phyloP scores from a whole-genome alignment of 1,284 basidiomycete genomes.

The Apiotrichum brassicae region DNA sequence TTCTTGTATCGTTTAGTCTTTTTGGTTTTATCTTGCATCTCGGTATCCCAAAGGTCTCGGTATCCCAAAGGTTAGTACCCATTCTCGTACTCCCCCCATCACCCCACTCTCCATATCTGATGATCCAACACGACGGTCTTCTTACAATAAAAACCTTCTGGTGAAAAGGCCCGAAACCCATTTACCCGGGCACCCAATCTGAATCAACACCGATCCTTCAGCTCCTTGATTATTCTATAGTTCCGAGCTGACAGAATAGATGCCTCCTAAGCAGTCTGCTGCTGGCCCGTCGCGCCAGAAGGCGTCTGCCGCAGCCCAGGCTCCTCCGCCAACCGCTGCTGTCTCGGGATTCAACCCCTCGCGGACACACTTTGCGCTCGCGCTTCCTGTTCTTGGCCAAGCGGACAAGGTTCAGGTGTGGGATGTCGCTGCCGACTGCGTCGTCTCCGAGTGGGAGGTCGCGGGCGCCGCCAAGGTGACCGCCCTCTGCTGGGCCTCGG shows the following conservation, averaged over 20 bases:
- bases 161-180: conserved; percentile 43
- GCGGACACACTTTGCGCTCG: conserved; percentile 39
- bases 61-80: not conserved
- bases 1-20: not conserved
- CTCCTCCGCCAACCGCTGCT: conserved; percentile 39
- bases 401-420: conserved; percentile 45
- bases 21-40: not conserved
- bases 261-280: conserved; percentile 36
- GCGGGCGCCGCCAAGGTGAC: conserved; percentile 39
- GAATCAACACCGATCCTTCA: conserved; percentile 15
- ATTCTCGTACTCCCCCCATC: not conserved
- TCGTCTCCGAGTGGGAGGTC: conserved; percentile 45
- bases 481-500: conserved; percentile 31
- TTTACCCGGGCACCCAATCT: conserved; percentile 37
- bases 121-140: conserved; percentile 47
- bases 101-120: conserved; percentile 29
- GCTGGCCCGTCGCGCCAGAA: conserved; percentile 42
- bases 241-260: conserved; percentile 18
- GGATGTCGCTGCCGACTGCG: conserved; percentile 38
- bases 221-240: not conserved
- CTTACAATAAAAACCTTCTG: conserved; percentile 31
- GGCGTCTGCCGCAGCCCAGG: conserved; percentile 21
- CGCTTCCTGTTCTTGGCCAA: conserved; percentile 39
- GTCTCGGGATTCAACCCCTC: conserved; percentile 43
- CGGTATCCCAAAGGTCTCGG: no score